Evolutionary conservation across 1,284 basidiomycete species (phyloP), one percentile per base, ranked within the genome.

Genomic region (Ceratorhiza oryzae-sativae): DNA sequence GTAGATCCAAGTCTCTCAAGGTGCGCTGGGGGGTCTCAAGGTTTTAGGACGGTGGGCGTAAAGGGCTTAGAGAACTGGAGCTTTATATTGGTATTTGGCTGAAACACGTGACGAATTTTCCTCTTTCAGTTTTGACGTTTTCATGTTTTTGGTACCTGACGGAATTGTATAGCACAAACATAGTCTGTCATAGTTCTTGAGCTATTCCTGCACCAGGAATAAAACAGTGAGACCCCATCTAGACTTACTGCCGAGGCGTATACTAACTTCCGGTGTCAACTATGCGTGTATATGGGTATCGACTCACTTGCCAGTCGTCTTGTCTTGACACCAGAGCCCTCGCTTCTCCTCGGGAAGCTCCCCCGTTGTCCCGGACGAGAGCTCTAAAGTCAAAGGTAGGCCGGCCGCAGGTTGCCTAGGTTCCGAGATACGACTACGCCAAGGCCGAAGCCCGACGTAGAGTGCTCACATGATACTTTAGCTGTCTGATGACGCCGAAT

Each of bases 81-180:
- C 51, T 56, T 55, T 68, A 55, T 68, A 68, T 58, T 56, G 32
- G 34, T 42, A 18, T 20, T 58, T 25, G 18, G 20, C 36, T 45
- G 34, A 68, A 56, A 68, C 65, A 34, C 36, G 27, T 58, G 41
- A 27, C 42, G 34, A 58, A 45, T 56, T 68, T 68, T 51, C 62
- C 65, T 68, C 36, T 68, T 68, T 56, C 65, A 68, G 65, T 27
- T 56, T 68, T 68, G 65, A 46, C 62, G 39, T 39, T 39, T 39
- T 39, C 36, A 39, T 6, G n/a, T 13, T 58, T 41, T 56, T 46
- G 1, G 65, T 68, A 42, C 65, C 65, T 68, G 55, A 39, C 34
- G 32, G 34, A 8, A n/a, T 15, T 58, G n/a, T 39, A 55, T 23
- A 42, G 23, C 10, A 34, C 46, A 3, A 46, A 30, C 15, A 53